Conservation (phyloP, 306 rosid genomes). For the Clitoria ternatea region DNA sequence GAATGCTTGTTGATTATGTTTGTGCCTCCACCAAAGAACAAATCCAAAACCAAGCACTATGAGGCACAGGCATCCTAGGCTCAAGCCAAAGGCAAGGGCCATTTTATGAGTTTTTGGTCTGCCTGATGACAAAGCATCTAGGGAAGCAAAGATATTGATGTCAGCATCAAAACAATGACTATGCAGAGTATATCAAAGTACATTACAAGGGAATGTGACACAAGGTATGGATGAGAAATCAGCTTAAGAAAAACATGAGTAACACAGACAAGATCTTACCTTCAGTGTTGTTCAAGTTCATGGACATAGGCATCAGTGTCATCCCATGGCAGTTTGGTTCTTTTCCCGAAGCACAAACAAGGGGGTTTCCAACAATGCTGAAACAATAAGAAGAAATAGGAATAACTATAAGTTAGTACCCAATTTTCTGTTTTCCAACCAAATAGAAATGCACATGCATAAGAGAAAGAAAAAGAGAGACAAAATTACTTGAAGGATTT, state of each 20-base stretch:
- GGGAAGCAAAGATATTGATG: constrained; percentile 34
- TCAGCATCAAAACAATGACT: constrained; percentile 29
- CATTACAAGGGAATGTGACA: neutral
- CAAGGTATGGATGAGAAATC: neutral
- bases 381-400: constrained; percentile 1
- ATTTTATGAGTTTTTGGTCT: constrained; percentile 61
- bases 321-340: constrained; percentile 80
- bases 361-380: constrained; percentile 93
- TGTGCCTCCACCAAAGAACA: constrained; percentile 80
- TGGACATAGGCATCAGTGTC: constrained; percentile 82
- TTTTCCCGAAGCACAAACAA: constrained; percentile 72
- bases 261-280: constrained; percentile 33
- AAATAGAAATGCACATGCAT: constrained; percentile 3
- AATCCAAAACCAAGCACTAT: constrained; percentile 69
- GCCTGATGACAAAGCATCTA: constrained; percentile 51
- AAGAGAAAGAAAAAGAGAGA: constrained; percentile 2
- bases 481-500: constrained; percentile 77
- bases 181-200: neutral
- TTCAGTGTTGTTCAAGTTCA: constrained; percentile 72
- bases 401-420: neutral
- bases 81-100: constrained; percentile 83
- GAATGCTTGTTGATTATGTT: constrained; percentile 63
- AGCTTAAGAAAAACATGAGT: neutral
- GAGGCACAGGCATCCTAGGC: constrained; percentile 83
- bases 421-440: constrained; percentile 2